Percentiles rank a stretch among this genome's conserved stretches.
Evolutionary conservation across 2,329 filamentous ascomycete genomes (phyloP).

Genomic region (Pezicula radicicola): DNA sequence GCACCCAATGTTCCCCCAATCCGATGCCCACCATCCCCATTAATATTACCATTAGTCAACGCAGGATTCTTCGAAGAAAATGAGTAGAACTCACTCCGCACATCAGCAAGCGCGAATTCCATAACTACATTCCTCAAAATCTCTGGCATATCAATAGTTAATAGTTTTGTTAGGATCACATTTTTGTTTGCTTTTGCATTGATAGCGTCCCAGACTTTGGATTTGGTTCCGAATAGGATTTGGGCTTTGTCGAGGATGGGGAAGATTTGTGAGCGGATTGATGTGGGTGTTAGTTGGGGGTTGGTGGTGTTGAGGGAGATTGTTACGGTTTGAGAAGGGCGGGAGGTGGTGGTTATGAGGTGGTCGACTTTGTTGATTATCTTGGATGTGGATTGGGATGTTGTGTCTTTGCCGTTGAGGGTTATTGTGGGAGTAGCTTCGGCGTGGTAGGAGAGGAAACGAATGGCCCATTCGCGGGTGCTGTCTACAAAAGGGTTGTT

Average conservation of each 20-base stretch:
- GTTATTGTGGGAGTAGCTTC: not conserved
- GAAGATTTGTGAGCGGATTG: too few species aligned
- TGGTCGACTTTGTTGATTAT: too few species aligned
- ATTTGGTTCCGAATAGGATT: not conserved
- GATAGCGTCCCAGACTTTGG: constrained; percentile 18
- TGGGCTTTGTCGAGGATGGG: too few species aligned
- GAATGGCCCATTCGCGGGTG: constrained; percentile 4
- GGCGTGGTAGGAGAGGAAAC: constrained; percentile 2
- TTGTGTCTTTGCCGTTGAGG: not conserved
- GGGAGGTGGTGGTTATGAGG: too few species aligned
- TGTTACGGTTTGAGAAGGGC: too few species aligned
- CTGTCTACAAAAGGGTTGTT: not conserved
- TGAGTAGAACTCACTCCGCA: not conserved
- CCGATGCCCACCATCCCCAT: too few species aligned
- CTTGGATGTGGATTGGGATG: not conserved
- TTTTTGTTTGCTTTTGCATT: constrained; percentile 9
- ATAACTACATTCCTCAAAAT: constrained; percentile 7
- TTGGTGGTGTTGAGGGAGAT: too few species aligned
- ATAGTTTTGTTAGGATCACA: constrained; percentile 21
- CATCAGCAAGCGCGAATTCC: constrained; percentile 12
- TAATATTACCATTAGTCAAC: constrained; percentile 7
- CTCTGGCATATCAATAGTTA: constrained; percentile 7
- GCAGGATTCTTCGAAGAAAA: constrained; percentile 2
- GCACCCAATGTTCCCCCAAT: too few species aligned
- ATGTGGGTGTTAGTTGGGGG: too few species aligned